Conservation (phyloP, 1,139 yeast genomes). For the Geotrichum fermentans region DNA sequence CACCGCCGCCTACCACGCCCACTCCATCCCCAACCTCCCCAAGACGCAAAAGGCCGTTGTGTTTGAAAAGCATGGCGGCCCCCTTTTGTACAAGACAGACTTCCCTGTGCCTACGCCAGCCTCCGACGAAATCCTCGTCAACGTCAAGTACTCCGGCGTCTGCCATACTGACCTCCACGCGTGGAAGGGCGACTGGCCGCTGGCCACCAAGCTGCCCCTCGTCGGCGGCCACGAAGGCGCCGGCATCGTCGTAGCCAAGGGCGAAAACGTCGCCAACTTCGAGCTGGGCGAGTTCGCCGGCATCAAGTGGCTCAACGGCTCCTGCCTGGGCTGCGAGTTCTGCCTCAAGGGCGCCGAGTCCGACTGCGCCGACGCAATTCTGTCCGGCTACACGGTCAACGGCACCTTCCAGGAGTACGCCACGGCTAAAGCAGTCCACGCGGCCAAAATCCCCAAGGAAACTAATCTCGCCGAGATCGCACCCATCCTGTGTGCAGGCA, state of each 20-base stretch:
- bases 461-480: constrained; percentile 69
- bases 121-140: constrained; percentile 55
- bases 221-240: constrained; percentile 90
- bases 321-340: constrained; percentile 69
- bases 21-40: constrained; percentile 41
- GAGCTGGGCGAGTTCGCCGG: constrained; percentile 75
- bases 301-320: constrained; percentile 64
- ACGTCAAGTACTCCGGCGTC: constrained; percentile 62
- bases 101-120: constrained; percentile 60
- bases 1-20: background rate
- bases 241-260: constrained; percentile 72
- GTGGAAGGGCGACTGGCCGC: constrained; percentile 71
- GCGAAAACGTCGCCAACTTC: constrained; percentile 62
- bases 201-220: constrained; percentile 58
- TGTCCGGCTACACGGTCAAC: constrained; percentile 76
- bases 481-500: constrained; percentile 77
- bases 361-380: constrained; percentile 61
- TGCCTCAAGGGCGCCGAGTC: constrained; percentile 67
- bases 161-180: constrained; percentile 69
- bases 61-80: constrained; percentile 65
- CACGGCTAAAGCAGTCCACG: constrained; percentile 81
- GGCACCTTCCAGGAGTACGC: constrained; percentile 84
- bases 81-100: constrained; percentile 50
- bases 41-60: constrained; percentile 66
- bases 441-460: constrained; percentile 67